Base-by-base conservation (phyloP, 1,139 yeast genomes). In the Sugiyamaella japonica region DNA sequence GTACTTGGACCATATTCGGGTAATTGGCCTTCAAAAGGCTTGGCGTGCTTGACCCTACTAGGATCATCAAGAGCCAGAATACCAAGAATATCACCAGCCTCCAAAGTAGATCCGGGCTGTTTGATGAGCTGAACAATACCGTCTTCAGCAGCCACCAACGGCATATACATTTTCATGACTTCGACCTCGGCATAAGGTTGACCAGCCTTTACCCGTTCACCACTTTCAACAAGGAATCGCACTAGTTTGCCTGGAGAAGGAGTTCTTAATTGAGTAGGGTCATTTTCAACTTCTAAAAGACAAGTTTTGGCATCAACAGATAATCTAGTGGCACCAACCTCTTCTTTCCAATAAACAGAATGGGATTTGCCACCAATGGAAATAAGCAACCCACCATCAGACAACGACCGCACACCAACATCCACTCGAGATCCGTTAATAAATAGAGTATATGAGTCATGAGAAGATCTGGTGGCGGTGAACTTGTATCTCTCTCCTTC, bases 211-310 rank as follows among this genome's bases (percentile, higher is more conserved):
- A 93, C 83, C 67, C 91, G 98, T 62, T 93, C 99, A 63, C 99
- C 99, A 66, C 87, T 87, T 69, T 93, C 98, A 59, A 93, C 96
- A 66, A 93, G 79, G 73, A 84, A 95, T 71, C 89, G 89, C 57
- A 91, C 96, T 65, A 93, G 81, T 75, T 95, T 93, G 79, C 99
- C 99, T 53, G 99, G 99, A 44, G 98, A 91, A 46, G 99, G 99
- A 47, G 99, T 89, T 76, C 98, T 85, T 69, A 95, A 80, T 76
- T 95, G 99, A 48, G 99, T 93, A 63, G 99, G 99, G 68, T 93
- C 99, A 67, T 89, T 91, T 76, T 93, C 99, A 58, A 81, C 86
- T 74, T 93, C 99, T 62, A 93, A 80, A 63, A 89, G 76, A 70
- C 98, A 93, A 41, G 99, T 91, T 77, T 89, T 93, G 57, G 96